Evolutionary conservation across 192 early-diverging fungal species (phyloP), one percentile per base, ranked within the genome.

Genomic region (Gigaspora rosea): DNA sequence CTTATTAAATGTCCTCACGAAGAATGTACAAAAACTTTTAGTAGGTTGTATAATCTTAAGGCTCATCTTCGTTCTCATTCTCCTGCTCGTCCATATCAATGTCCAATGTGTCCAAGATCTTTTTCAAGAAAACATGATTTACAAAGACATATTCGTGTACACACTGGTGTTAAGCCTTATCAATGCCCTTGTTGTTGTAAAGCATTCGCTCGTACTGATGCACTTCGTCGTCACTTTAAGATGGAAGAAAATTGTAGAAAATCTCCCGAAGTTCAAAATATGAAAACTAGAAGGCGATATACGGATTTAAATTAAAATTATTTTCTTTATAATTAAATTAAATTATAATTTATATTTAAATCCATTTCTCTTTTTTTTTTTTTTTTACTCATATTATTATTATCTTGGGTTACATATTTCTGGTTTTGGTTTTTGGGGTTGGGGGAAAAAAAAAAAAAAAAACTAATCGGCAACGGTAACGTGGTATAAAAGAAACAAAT

Each of bases 81-180:
- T 6, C 80, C 78, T 46, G 73, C 82, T 56, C 81, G 87, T 57
- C 90, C 93, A 5, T 91, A 89, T 80, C 77, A 78, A 41, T 95
- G 94, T 67, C 67, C 80, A 32, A 48, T 82, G 13, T 95, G 94
- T 78, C 57, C 85, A 1, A 64, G 87, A 20, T 88, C 91, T 7
- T 95, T 94, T 81, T 85, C 89, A 9, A 87, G 94, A 11, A 92
- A 92, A 75, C 94, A 95, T 77, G 94, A 95, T 86, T 82, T 92
- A 35, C 87, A 92, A 69, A 82, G 94, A 22, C 93, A 94, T 65
- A 86, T 85, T 46, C 82, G 90, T 48, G 85, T 89, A 13, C 90
- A 91, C 61, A 89, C 90, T 0, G 90, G 90, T 0, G 87, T 82
- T 12, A 91, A 89, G 52, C 91, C 94, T 0, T 93, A 92, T 84